Evolutionary conservation across 2,329 filamentous ascomycete genomes (phyloP).

Genomic region (Fusarium pilosicola): DNA sequence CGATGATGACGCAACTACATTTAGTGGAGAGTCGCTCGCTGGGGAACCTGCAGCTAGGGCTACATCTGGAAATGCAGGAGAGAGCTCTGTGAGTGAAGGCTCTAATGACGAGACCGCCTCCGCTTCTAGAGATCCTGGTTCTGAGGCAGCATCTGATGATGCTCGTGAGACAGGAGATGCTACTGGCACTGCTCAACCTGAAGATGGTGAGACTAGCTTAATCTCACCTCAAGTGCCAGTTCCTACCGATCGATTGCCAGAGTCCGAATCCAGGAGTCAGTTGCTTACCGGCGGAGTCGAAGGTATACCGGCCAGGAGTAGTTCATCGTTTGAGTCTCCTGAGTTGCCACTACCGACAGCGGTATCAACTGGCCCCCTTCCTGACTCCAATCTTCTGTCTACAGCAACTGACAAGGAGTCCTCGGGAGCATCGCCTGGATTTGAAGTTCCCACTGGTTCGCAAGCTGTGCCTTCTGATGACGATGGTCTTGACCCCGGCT

Average conservation of each 20-base stretch:
- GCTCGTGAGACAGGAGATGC: not conserved
- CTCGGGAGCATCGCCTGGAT: not conserved
- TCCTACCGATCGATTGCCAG: not conserved
- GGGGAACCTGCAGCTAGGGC: not conserved
- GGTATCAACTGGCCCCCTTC: not conserved
- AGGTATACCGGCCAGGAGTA: not conserved
- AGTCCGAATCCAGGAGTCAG: not conserved
- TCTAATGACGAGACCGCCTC: not conserved
- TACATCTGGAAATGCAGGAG: fast-evolving
- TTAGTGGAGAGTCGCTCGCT: not conserved
- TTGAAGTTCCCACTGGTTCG: not conserved
- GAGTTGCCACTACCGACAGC: not conserved
- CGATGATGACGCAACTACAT: not conserved
- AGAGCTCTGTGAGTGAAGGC: not conserved
- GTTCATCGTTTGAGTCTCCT: not conserved
- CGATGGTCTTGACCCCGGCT: not conserved
- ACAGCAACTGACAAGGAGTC: not conserved
- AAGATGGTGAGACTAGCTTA: not conserved
- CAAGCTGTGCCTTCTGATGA: not conserved
- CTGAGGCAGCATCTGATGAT: not conserved
- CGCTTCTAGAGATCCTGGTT: not conserved
- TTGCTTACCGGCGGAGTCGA: not conserved
- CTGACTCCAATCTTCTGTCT: not conserved
- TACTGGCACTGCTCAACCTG: not conserved
- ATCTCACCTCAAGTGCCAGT: not conserved